A percentile compares a stretch with the other conserved stretches of the same genome.
These are phyloP conservation scores for Penicillium freii DNA, from an alignment of 2,329 filamentous ascomycete genomes.

Conservation along the genomic window DNA sequence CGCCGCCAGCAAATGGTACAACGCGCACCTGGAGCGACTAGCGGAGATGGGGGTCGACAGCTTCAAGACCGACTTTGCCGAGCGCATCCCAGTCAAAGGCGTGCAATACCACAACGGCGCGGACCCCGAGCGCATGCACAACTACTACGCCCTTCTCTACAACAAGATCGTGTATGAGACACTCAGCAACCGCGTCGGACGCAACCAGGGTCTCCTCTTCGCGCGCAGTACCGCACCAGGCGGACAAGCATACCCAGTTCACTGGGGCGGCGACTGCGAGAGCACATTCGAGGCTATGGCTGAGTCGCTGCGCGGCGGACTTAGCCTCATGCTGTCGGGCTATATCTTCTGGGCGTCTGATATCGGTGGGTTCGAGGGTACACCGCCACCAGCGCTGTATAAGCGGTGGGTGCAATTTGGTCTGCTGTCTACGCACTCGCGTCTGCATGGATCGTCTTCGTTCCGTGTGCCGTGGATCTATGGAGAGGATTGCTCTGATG, in stretches of 20 bases:
- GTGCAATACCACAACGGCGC: slow-evolving; percentile 63
- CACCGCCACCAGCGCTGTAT: slow-evolving; percentile 66
- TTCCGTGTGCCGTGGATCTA: slow-evolving; percentile 76
- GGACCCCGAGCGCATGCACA: slow-evolving; percentile 69
- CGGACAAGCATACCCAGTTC: slow-evolving; percentile 66
- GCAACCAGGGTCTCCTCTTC: slow-evolving; percentile 62
- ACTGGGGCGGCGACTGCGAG: slow-evolving; percentile 75
- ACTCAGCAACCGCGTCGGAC: slow-evolving; percentile 54
- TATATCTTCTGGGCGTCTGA: slow-evolving; percentile 69
- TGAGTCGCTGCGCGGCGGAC: slow-evolving; percentile 65
- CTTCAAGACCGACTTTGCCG: slow-evolving; percentile 75
- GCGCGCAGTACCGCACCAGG: slow-evolving; percentile 67
- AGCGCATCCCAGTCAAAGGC: slow-evolving; percentile 65
- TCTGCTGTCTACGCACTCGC: slow-evolving; percentile 66
- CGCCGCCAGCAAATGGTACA: slow-evolving; percentile 64
- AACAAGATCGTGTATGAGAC: slow-evolving; percentile 69
- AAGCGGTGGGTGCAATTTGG: slow-evolving; percentile 79
- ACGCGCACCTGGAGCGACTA: slow-evolving; percentile 58
- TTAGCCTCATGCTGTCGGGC: slow-evolving; percentile 62
- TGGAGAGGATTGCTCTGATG: slow-evolving; percentile 60
- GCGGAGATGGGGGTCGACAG: slow-evolving; percentile 69
- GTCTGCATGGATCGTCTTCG: slow-evolving; percentile 66
- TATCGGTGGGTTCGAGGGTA: slow-evolving; percentile 70
- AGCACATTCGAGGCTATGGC: slow-evolving; percentile 71
- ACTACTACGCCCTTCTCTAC: slow-evolving; percentile 72